Evolutionary conservation across 768 basidiomycete genomes (phyloP).

Genomic region (Rossbeevera mucosa): DNA sequence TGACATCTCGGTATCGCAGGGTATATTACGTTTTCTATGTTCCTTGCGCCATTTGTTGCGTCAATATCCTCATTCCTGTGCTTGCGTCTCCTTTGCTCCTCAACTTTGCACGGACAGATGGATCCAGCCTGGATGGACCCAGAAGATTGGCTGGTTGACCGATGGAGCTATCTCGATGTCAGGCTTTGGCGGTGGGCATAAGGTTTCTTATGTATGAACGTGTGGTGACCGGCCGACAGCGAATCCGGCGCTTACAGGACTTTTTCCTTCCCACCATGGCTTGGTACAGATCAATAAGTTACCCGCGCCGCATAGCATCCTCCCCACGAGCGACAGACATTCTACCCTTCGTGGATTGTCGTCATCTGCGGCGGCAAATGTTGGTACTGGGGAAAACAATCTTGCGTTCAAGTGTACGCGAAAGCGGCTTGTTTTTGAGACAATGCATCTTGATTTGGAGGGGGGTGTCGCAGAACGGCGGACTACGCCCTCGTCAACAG

Average conservation of each 20-base stretch:
- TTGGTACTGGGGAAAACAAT: conserved; percentile 90
- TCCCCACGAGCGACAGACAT: conserved; percentile 75
- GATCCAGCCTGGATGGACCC: conserved; percentile 66
- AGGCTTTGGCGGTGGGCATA: conserved; percentile 70
- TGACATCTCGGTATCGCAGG: conserved; percentile 37
- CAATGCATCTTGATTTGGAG: conserved; percentile 81
- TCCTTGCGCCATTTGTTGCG: conserved; percentile 59
- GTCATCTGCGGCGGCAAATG: conserved; percentile 43
- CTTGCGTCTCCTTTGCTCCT: conserved; percentile 62
- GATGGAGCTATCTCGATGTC: conserved; percentile 71
- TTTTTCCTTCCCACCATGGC: conserved; percentile 86
- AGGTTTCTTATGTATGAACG: neutral
- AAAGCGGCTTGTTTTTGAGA: conserved; percentile 85
- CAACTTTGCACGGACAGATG: conserved; percentile 54
- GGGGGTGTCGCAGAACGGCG: conserved; percentile 78
- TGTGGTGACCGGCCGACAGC: conserved; percentile 39
- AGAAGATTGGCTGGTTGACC: conserved; percentile 73
- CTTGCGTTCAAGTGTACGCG: conserved; percentile 91
- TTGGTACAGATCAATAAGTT: conserved; percentile 72
- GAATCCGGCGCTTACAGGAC: conserved; percentile 65
- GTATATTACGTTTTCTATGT: conserved; percentile 69
- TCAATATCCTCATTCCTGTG: conserved; percentile 55
- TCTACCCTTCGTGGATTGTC: conserved; percentile 81
- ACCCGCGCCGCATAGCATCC: conserved; percentile 68
- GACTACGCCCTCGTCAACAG: conserved; percentile 46